Conservation (phyloP, 441 rosid species). For the California macrophylla region DNA sequence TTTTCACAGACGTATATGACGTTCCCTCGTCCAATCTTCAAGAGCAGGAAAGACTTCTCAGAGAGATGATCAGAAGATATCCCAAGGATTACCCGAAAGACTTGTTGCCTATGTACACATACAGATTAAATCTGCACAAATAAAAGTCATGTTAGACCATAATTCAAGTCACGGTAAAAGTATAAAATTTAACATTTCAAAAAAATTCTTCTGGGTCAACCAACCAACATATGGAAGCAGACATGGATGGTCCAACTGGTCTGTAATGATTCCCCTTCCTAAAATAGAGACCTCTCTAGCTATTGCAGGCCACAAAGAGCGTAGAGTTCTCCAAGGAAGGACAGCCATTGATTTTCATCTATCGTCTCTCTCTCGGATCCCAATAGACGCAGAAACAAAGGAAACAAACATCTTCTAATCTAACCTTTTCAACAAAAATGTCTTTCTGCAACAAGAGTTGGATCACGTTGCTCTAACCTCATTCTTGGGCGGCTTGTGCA, state of each 20-base stretch:
- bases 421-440: not conserved
- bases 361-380: not conserved
- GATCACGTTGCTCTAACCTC: not conserved
- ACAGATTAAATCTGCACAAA: too few relatives aligned
- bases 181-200: too few relatives aligned
- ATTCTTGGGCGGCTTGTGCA: not conserved
- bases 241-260: too few relatives aligned
- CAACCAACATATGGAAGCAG: too few relatives aligned
- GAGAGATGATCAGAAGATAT: slow-evolving; percentile 33
- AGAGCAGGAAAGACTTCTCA: slow-evolving; percentile 50
- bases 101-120: slow-evolving; percentile 16
- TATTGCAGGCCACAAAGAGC: slow-evolving; percentile 21
- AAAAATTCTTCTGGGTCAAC: too few relatives aligned
- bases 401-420: not conserved
- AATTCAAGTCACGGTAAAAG: too few relatives aligned
- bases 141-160: too few relatives aligned
- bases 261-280: not conserved
- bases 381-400: not conserved
- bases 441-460: not conserved
- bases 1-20: slow-evolving; percentile 61
- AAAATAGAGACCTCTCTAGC: slow-evolving; percentile 8
- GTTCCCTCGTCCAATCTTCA: slow-evolving; percentile 37
- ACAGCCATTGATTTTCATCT: slow-evolving; percentile 22
- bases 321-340: slow-evolving; percentile 24
- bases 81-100: slow-evolving; percentile 44